A percentile compares a stretch with the other conserved stretches of the same genome.
phyloP scores from a whole-genome alignment of 805 yeast species.

The Candida boidinii region DNA sequence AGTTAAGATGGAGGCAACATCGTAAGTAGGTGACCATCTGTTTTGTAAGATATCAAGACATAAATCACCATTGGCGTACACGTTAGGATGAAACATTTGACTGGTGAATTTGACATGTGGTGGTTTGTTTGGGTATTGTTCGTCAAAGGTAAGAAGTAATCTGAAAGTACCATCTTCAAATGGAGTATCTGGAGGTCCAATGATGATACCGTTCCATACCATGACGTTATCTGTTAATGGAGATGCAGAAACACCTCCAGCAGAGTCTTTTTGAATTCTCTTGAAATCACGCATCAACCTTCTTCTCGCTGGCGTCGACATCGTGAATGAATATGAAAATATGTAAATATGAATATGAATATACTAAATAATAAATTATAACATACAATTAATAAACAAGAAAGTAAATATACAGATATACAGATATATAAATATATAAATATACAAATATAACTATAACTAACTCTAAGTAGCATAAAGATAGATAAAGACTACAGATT shows the following conservation, averaged over 20 bases:
- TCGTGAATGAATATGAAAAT: no score
- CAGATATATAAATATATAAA: no score
- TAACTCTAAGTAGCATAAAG: no score
- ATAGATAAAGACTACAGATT: no score
- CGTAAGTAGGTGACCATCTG: constrained; percentile 98
- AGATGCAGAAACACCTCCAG: constrained; percentile 95
- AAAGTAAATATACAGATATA: no score
- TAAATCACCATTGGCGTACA: constrained; percentile 89
- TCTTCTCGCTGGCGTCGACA: constrained; percentile 99
- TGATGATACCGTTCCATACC: constrained; percentile 97
- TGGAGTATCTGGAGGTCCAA: constrained; percentile 96
- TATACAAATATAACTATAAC: no score
- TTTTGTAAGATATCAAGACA: constrained; percentile 94
- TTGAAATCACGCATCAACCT: constrained; percentile 98
- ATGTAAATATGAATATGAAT: no score
- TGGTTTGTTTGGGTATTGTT: constrained; percentile 96
- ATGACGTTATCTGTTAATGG: constrained; percentile 96
- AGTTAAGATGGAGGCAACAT: constrained; percentile 90
- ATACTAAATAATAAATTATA: no score
- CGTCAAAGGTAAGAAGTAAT: constrained; percentile 80
- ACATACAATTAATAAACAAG: no score
- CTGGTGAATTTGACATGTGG: constrained; percentile 86
- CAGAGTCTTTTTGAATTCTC: constrained; percentile 97
- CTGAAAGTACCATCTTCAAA: constrained; percentile 97
- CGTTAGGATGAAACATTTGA: constrained; percentile 98